Conservation (phyloP, 2,329 filamentous ascomycete genomes). For the Westerdykella ornata region DNA sequence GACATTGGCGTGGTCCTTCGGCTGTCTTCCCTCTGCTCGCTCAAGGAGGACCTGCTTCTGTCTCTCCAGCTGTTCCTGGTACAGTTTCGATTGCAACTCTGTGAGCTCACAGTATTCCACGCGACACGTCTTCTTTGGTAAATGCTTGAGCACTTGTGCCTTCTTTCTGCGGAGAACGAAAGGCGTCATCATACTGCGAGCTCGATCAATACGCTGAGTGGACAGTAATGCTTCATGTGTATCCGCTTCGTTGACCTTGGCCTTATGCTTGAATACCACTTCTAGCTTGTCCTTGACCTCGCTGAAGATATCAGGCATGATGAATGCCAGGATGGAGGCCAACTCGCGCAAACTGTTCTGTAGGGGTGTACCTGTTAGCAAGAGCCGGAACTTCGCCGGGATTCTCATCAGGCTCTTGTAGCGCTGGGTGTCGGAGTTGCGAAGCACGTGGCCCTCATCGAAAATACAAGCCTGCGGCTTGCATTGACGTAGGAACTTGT, state of each 20-base stretch:
- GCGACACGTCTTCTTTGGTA: constrained; percentile 71
- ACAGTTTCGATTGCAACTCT: constrained; percentile 63
- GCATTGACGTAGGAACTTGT: constrained; percentile 55
- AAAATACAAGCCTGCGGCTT: constrained; percentile 62
- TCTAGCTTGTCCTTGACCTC: constrained; percentile 68
- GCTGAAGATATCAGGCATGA: constrained; percentile 78
- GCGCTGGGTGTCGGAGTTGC: constrained; percentile 75
- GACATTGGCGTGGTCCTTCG: constrained; percentile 46
- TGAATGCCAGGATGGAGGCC: constrained; percentile 84
- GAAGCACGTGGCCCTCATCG: constrained; percentile 90
- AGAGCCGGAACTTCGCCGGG: constrained; percentile 70
- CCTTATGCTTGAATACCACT: constrained; percentile 86
- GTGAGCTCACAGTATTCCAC: constrained; percentile 80
- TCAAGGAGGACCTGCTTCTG: constrained; percentile 56
- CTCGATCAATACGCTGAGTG: constrained; percentile 75
- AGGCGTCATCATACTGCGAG: constrained; percentile 85
- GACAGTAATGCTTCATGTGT: constrained; percentile 74
- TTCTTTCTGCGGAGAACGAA: constrained; percentile 95
- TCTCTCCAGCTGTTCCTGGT: constrained; percentile 60
- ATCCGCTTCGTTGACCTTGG: constrained; percentile 68
- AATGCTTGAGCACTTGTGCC: constrained; percentile 74
- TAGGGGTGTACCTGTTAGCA: constrained; percentile 84
- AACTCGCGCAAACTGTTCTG: constrained; percentile 94
- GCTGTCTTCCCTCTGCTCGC: constrained; percentile 50
- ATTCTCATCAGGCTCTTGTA: constrained; percentile 76